Percentiles rank a stretch among this genome's conserved stretches.
phyloP scores from a whole-genome alignment of 441 rosid genomes.

The Rhodomyrtus psidioides region DNA sequence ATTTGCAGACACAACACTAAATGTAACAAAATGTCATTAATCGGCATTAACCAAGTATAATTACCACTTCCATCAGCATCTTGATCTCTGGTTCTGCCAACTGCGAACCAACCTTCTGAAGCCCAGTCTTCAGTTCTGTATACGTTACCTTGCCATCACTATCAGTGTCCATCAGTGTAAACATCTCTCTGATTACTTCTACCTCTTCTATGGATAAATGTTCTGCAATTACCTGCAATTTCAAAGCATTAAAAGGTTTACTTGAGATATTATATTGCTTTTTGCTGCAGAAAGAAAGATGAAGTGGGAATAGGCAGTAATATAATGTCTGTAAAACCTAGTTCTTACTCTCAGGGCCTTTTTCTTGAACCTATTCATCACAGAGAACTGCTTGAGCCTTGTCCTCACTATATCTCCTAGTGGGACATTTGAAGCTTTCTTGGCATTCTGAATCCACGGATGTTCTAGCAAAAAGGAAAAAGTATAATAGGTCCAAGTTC shows the following conservation, averaged over 20 bases:
- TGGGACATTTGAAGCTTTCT: conserved; percentile 95
- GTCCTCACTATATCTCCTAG: conserved; percentile 92
- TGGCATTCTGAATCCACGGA: conserved; percentile 87
- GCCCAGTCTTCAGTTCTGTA: conserved; percentile 78
- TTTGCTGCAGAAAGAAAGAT: neutral
- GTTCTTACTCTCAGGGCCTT: conserved; percentile 69
- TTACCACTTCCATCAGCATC: conserved; percentile 98
- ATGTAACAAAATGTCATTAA: neutral
- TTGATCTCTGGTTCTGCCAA: conserved; percentile 89
- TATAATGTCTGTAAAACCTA: neutral
- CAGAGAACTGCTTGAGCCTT: conserved; percentile 83
- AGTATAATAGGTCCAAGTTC: neutral
- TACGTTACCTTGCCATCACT: conserved; percentile 77
- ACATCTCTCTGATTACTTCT: conserved; percentile 90
- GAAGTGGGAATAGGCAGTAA: neutral
- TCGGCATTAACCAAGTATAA: neutral
- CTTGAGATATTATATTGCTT: neutral
- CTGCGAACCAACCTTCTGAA: conserved; percentile 89
- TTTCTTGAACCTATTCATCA: conserved; percentile 96
- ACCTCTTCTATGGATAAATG: conserved; percentile 83
- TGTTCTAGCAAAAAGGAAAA: conserved; percentile 17
- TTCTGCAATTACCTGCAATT: conserved; percentile 80
- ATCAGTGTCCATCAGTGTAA: conserved; percentile 76
- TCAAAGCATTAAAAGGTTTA: neutral
- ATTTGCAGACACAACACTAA: neutral